These are phyloP conservation scores for Puccinia horiana DNA, from an alignment of 1,284 basidiomycete genomes.

Conservation along the genomic window DNA sequence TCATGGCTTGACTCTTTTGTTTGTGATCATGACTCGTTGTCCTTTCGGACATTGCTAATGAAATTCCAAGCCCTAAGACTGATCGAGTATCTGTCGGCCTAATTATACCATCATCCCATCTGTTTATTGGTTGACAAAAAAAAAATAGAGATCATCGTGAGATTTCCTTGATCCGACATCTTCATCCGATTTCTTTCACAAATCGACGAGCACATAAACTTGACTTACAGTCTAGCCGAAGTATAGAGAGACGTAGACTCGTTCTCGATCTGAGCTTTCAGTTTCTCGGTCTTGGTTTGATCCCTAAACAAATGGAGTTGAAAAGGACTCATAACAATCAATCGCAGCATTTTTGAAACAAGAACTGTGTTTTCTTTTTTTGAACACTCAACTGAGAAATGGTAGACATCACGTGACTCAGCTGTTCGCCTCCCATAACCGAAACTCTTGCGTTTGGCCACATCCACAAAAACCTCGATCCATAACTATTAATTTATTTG, in stretches of 20 bases:
- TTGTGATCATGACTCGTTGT: neutral
- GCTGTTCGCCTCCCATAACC: constrained; percentile 93
- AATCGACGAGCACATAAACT: neutral
- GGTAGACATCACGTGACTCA: constrained; percentile 85
- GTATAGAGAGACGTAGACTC: constrained; percentile 85
- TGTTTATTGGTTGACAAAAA: constrained; percentile 35
- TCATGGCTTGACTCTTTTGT: constrained; percentile 3
- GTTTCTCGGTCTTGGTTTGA: constrained; percentile 70
- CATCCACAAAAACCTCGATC: constrained; percentile 93
- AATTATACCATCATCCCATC: constrained; percentile 84
- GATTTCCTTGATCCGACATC: neutral
- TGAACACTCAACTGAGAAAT: constrained; percentile 71
- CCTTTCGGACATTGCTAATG: constrained; percentile 7
- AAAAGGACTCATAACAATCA: neutral
- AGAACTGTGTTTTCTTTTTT: neutral
- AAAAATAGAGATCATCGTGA: neutral
- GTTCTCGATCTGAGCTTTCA: constrained; percentile 78
- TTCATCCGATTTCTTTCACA: neutral
- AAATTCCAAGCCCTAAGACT: constrained; percentile 34
- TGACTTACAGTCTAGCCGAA: constrained; percentile 68
- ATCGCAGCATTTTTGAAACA: neutral
- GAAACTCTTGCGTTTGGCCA: constrained; percentile 95
- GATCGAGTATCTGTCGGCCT: constrained; percentile 80
- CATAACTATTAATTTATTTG: constrained; percentile 66
- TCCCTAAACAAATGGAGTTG: constrained; percentile 63